Evolutionary conservation across 2,329 filamentous ascomycete species (phyloP).

Genomic region (Blastomyces emzantsi): DNA sequence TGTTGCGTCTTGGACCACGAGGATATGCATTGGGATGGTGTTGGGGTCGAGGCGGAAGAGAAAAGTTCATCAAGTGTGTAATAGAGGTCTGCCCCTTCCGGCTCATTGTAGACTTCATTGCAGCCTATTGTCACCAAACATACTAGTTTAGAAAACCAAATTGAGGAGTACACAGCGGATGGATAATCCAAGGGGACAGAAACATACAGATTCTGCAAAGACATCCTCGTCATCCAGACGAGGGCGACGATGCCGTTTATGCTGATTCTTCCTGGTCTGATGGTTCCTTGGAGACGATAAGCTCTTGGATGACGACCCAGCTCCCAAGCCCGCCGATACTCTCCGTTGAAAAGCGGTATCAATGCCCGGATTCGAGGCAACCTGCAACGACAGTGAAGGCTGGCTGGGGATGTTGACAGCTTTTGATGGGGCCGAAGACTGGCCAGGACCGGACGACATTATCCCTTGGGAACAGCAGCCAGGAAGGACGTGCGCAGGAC

Average conservation of each 20-base stretch:
- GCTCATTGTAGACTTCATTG: conserved; percentile 55
- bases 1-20: conserved; percentile 58
- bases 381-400: conserved; percentile 26
- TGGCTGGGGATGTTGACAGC: conserved; percentile 30
- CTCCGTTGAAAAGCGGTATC: conserved; percentile 35
- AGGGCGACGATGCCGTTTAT: conserved; percentile 71
- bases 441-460: conserved; percentile 36
- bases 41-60: conserved; percentile 64
- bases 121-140: conserved; percentile 37
- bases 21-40: conserved; percentile 45
- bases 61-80: conserved; percentile 91
- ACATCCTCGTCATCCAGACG: conserved; percentile 72
- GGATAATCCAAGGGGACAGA: not conserved
- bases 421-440: conserved; percentile 31
- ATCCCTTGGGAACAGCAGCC: not conserved
- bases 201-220: conserved; percentile 67
- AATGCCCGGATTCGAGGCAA: conserved; percentile 24
- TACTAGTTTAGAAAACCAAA: not conserved
- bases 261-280: conserved; percentile 69
- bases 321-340: conserved; percentile 34
- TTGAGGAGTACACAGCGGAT: not conserved
- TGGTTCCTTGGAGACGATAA: conserved; percentile 51
- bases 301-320: conserved; percentile 32
- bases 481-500: conserved; percentile 4
- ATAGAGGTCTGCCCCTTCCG: conserved; percentile 94